Conservation (phyloP, 2,329 filamentous ascomycete genomes). For the Tolypocladium pustulatum region DNA sequence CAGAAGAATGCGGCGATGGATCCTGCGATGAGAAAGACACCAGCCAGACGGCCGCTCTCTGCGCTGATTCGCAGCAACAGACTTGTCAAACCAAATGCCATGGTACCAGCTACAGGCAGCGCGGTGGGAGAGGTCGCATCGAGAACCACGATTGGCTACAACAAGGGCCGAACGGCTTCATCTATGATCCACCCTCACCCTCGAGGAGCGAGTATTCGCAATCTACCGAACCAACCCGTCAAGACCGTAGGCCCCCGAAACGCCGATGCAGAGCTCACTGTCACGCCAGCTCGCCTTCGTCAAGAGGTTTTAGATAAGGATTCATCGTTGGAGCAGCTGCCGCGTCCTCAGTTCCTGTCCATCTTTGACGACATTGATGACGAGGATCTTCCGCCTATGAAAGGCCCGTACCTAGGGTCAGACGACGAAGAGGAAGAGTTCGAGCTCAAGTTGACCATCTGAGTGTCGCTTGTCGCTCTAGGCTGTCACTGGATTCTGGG, state of each 20-base stretch:
- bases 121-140: slow-evolving; percentile 57
- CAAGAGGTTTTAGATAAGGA: slow-evolving; percentile 12
- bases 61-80: slow-evolving; percentile 19
- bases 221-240: slow-evolving; percentile 5
- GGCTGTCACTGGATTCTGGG: neutral
- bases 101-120: slow-evolving; percentile 40
- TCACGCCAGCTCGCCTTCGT: slow-evolving; percentile 32
- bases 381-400: slow-evolving; percentile 20
- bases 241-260: slow-evolving; percentile 6
- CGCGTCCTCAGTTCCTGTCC: slow-evolving; percentile 42
- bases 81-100: slow-evolving; percentile 24
- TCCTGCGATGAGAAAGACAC: neutral
- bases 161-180: slow-evolving; percentile 55
- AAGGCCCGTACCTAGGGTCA: slow-evolving; percentile 9
- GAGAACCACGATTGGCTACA: slow-evolving; percentile 76
- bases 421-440: slow-evolving; percentile 46
- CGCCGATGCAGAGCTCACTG: slow-evolving; percentile 23
- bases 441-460: slow-evolving; percentile 36
- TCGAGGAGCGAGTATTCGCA: slow-evolving; percentile 7
- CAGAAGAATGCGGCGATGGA: neutral
- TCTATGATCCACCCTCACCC: slow-evolving; percentile 30
- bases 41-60: slow-evolving; percentile 15
- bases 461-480: neutral
- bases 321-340: slow-evolving; percentile 9
- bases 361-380: slow-evolving; percentile 47